A percentile compares a stretch with the other conserved stretches of the same genome.
Conservation (phyloP, 192 early-diverging fungal genomes). For the Coemansia sp. region DNA sequence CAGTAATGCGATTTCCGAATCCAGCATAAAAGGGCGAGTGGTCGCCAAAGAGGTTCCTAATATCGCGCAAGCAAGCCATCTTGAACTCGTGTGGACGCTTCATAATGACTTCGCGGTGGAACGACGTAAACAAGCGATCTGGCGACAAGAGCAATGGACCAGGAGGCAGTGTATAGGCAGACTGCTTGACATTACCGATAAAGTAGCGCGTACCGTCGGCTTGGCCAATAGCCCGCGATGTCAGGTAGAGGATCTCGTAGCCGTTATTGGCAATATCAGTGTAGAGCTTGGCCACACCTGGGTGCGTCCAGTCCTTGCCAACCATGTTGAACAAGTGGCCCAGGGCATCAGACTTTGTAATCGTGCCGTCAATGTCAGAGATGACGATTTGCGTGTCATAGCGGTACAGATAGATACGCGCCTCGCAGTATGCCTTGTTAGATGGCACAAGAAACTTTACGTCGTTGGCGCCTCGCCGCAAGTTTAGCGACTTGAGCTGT, state of each 20-base stretch:
- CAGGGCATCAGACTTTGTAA: conserved; percentile 95
- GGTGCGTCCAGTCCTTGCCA: conserved; percentile 97
- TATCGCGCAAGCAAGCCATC: conserved; percentile 91
- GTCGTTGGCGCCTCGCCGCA: conserved; percentile 85
- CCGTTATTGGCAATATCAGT: conserved; percentile 92
- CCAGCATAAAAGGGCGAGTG: conserved; percentile 91
- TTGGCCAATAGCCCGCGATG: conserved; percentile 94
- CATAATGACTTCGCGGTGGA: conserved; percentile 94
- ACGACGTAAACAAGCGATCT: conserved; percentile 86
- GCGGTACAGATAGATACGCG: conserved; percentile 88
- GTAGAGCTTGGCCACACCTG: conserved; percentile 93
- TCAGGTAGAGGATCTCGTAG: conserved; percentile 93
- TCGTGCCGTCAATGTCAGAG: conserved; percentile 98
- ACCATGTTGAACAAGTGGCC: conserved; percentile 98
- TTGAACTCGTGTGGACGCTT: conserved; percentile 96
- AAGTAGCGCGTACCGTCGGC: conserved; percentile 90
- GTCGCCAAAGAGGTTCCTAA: conserved; percentile 82
- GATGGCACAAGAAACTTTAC: conserved; percentile 86
- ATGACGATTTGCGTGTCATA: conserved; percentile 85
- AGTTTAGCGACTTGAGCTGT: conserved; percentile 76
- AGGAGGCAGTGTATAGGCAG: conserved; percentile 81
- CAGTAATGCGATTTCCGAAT: conserved; percentile 96
- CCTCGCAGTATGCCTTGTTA: conserved; percentile 69
- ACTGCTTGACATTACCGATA: conserved; percentile 85
- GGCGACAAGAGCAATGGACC: conserved; percentile 96